Conservation (phyloP, 2,329 filamentous ascomycete genomes). For the Beauveria sp. region DNA sequence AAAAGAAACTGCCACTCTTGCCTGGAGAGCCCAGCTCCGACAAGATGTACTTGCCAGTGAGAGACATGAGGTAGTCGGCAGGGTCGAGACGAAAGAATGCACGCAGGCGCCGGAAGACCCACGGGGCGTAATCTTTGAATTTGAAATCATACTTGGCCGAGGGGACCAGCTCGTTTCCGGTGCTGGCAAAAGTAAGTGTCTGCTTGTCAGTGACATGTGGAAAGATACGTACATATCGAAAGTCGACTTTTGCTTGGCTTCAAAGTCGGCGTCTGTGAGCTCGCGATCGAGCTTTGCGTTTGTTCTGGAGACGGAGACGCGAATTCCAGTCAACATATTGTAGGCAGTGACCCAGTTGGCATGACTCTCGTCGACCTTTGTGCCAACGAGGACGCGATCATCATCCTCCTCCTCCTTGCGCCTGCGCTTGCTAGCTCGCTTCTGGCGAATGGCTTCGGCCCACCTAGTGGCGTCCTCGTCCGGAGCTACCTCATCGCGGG, state of each 20-base stretch:
- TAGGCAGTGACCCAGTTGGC: conserved; percentile 97
- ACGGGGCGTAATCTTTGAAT: conserved; percentile 99
- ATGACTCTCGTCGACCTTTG: conserved; percentile 95
- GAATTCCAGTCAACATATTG: conserved; percentile 98
- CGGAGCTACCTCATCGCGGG: conserved; percentile 72
- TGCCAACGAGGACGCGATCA: conserved; percentile 89
- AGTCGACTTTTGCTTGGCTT: conserved; percentile 92
- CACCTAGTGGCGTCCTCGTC: conserved; percentile 89
- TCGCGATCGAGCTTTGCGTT: conserved; percentile 94
- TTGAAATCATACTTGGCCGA: conserved; percentile 99
- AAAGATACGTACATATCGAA: conserved; percentile 77
- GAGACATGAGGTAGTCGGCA: conserved; percentile 94
- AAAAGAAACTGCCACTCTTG: conserved; percentile 98
- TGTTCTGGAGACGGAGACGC: conserved; percentile 89
- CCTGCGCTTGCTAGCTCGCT: conserved; percentile 78
- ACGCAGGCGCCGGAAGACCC: conserved; percentile 93
- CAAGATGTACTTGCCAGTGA: conserved; percentile 97
- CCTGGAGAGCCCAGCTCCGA: conserved; percentile 95
- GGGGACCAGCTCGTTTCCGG: conserved; percentile 92
- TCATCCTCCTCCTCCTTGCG: conserved; percentile 83
- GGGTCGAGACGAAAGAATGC: conserved; percentile 85
- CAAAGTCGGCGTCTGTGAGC: conserved; percentile 85
- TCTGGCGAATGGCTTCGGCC: conserved; percentile 89
- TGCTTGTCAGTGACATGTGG: not conserved
- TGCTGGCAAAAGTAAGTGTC: conserved; percentile 42